phyloP scores from a whole-genome alignment of 345 rosid species.

The Pistacia atlantica region DNA sequence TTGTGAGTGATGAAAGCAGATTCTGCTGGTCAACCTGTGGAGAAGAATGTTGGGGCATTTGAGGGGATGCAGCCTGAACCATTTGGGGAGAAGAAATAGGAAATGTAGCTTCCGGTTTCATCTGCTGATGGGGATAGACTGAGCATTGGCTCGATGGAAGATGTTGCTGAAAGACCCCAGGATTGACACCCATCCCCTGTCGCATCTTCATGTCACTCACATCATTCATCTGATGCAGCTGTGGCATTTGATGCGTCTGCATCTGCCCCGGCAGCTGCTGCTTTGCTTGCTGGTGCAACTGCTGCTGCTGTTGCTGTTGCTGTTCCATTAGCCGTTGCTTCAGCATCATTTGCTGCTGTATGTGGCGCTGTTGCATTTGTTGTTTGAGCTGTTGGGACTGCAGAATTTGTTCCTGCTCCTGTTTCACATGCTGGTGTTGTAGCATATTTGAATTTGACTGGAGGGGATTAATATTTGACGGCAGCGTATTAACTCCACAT shows the following conservation, averaged over 20 bases:
- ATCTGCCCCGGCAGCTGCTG: slow-evolving; percentile 67
- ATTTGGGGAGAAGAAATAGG: slow-evolving; percentile 80
- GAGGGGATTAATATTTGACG: slow-evolving; percentile 54
- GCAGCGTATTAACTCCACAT: slow-evolving; percentile 59
- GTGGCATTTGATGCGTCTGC: slow-evolving; percentile 65
- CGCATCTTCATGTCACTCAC: slow-evolving; percentile 67
- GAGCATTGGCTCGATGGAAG: slow-evolving; percentile 57
- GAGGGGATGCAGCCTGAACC: slow-evolving; percentile 75
- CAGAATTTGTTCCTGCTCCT: slow-evolving; percentile 67
- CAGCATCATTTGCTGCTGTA: slow-evolving; percentile 50
- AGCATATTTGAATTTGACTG: slow-evolving; percentile 73
- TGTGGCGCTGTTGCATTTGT: slow-evolving; percentile 46
- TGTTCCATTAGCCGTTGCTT: slow-evolving; percentile 51
- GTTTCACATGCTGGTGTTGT: slow-evolving; percentile 76
- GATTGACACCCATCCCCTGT: slow-evolving; percentile 65
- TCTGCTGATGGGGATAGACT: slow-evolving; percentile 64
- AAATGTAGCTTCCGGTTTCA: slow-evolving; percentile 67
- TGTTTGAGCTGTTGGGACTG: slow-evolving; percentile 70
- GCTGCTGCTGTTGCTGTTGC: slow-evolving; percentile 46
- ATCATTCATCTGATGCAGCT: slow-evolving; percentile 74
- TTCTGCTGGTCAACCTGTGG: slow-evolving; percentile 92
- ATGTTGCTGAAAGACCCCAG: slow-evolving; percentile 73
- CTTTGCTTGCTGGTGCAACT: slow-evolving; percentile 63
- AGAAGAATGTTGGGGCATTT: slow-evolving; percentile 78
- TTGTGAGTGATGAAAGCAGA: slow-evolving; percentile 51